These are phyloP conservation scores for Carex sylvatica DNA, from an alignment of 202 grass and related monocot genomes.

Conservation along the genomic window DNA sequence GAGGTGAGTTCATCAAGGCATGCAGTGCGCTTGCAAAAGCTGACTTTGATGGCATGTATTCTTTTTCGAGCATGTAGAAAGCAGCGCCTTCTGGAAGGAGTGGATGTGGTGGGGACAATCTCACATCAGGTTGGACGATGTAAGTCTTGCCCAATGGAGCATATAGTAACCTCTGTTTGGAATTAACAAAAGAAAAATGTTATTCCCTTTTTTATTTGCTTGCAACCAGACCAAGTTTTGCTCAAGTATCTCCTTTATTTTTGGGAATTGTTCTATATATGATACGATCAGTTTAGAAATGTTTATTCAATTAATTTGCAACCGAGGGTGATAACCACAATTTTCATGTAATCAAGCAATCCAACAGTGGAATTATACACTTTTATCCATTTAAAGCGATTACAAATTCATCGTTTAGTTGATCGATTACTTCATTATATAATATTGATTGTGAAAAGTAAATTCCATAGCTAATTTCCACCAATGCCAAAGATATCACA, in stretches of 20 bases:
- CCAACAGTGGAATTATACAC: too few species aligned
- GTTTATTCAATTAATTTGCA: too few species aligned
- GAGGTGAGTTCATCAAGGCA: constrained; percentile 94
- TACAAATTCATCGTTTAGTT: too few species aligned
- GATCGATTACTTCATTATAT: too few species aligned
- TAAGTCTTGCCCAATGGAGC: constrained; percentile 77
- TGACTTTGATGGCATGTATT: constrained; percentile 31
- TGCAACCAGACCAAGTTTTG: neutral
- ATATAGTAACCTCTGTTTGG: constrained; percentile 60
- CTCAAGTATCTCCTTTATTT: neutral
- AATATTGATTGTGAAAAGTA: too few species aligned
- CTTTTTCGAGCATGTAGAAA: constrained; percentile 58
- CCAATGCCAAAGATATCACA: neutral
- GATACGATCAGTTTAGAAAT: neutral
- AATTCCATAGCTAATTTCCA: too few species aligned
- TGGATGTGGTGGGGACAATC: constrained; percentile 64
- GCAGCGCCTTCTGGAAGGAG: constrained; percentile 71
- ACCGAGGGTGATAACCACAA: too few species aligned
- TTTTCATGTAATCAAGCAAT: too few species aligned
- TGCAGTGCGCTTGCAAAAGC: constrained; percentile 54
- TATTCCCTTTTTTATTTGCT: neutral
- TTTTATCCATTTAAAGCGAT: too few species aligned
- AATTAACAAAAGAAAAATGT: neutral
- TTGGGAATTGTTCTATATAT: neutral
- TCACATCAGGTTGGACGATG: constrained; percentile 76